Evolutionary conservation across 2,329 filamentous ascomycete genomes (phyloP).

Genomic region (Elsinoe batatas): DNA sequence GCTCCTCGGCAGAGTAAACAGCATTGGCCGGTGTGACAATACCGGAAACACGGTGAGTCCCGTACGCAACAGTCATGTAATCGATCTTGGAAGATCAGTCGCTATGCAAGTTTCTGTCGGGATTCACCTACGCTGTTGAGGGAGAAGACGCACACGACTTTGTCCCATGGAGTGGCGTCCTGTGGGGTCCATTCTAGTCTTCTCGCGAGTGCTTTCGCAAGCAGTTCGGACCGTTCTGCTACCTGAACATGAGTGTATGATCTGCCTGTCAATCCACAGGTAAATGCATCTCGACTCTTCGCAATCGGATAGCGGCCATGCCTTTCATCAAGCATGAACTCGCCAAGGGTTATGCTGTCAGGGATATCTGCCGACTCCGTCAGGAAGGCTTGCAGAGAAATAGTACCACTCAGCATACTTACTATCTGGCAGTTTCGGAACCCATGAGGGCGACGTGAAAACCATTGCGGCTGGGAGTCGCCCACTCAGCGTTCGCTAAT

Average conservation of each 20-base stretch:
- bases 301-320: conserved; percentile 53
- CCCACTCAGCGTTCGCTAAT: too few species aligned
- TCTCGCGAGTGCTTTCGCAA: conserved; percentile 56
- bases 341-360: conserved; percentile 58
- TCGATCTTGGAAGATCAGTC: conserved; percentile 47
- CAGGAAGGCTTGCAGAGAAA: too few species aligned
- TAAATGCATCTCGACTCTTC: conserved; percentile 56
- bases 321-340: conserved; percentile 62
- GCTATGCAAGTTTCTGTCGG: background rate
- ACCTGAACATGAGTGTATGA: conserved; percentile 50
- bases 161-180: conserved; percentile 63
- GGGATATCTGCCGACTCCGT: conserved; percentile 45
- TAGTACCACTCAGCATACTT: too few species aligned
- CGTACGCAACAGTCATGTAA: conserved; percentile 57
- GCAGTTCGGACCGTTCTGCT: conserved; percentile 41
- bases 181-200: conserved; percentile 58
- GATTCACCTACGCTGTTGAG: conserved; percentile 55
- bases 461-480: too few species aligned
- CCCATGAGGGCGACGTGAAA: too few species aligned
- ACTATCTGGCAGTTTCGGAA: too few species aligned
- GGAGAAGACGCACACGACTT: conserved; percentile 60
- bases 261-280: conserved; percentile 60
- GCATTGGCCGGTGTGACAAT: conserved; percentile 62
- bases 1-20: conserved; percentile 54
- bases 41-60: conserved; percentile 58